These are phyloP conservation scores for Mortierella sp. DNA, from an alignment of 371 early-diverging fungal species.

Conservation along the genomic window DNA sequence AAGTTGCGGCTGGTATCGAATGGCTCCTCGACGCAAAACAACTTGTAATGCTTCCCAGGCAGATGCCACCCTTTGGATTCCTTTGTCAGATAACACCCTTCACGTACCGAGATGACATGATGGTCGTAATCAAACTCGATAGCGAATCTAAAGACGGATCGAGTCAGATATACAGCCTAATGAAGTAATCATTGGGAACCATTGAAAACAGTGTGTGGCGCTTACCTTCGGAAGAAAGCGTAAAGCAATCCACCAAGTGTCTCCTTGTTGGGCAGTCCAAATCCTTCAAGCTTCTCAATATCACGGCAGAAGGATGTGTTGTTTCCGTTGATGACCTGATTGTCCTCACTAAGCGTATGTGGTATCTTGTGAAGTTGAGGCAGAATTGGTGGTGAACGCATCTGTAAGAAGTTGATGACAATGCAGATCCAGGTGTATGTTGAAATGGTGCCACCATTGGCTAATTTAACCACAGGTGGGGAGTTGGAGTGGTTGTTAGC, in stretches of 20 bases:
- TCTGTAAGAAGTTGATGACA: constrained; percentile 89
- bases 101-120: constrained; percentile 82
- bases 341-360: constrained; percentile 42
- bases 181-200: too few species aligned
- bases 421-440: constrained; percentile 95
- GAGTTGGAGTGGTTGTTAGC: not conserved
- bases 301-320: constrained; percentile 74
- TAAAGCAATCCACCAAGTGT: constrained; percentile 83
- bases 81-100: constrained; percentile 80
- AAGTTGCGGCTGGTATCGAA: constrained; percentile 87
- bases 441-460: constrained; percentile 91
- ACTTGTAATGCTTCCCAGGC: constrained; percentile 66
- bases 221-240: constrained; percentile 81
- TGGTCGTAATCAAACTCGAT: constrained; percentile 84
- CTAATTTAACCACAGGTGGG: constrained; percentile 46
- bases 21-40: constrained; percentile 91
- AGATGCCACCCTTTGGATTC: constrained; percentile 85
- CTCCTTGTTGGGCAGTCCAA: constrained; percentile 76
- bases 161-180: not conserved
- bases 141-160: constrained; percentile 55
- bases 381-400: constrained; percentile 87
- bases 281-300: constrained; percentile 68
- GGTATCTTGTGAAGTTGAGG: constrained; percentile 81
- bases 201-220: too few species aligned
- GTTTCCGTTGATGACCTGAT: constrained; percentile 54